These are phyloP conservation scores for Acephala macrosclerotiorum DNA, from an alignment of 2,329 filamentous ascomycete genomes.

Conservation along the genomic window DNA sequence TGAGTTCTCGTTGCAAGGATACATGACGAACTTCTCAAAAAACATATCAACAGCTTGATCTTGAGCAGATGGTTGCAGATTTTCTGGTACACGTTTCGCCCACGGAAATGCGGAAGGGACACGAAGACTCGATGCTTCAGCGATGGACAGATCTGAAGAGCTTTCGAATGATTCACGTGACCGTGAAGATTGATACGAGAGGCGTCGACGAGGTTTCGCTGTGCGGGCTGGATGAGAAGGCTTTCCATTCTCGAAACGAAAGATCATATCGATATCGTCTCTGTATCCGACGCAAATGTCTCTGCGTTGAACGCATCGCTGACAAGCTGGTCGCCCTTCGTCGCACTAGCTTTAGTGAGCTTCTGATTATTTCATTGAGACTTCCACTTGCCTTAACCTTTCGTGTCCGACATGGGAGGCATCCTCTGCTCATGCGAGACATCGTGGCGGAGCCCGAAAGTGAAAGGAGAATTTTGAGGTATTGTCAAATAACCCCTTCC, in stretches of 20 bases:
- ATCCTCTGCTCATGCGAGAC: slow-evolving; percentile 11
- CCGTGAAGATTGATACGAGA: slow-evolving; percentile 17
- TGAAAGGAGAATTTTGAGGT: too few relatives aligned
- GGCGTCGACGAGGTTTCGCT: not conserved
- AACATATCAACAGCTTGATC: slow-evolving; percentile 45
- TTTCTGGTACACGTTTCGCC: slow-evolving; percentile 34
- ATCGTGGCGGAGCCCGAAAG: not conserved
- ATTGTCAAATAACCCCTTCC: too few relatives aligned
- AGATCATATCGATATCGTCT: slow-evolving; percentile 48
- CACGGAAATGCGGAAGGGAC: slow-evolving; percentile 27
- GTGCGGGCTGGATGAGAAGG: slow-evolving; percentile 22
- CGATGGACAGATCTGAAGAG: not conserved
- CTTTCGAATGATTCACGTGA: slow-evolving; percentile 13
- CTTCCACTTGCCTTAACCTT: not conserved
- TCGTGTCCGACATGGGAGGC: slow-evolving; percentile 4
- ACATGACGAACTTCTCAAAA: slow-evolving; percentile 49
- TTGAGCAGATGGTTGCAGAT: slow-evolving; percentile 31
- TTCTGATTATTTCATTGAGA: not conserved
- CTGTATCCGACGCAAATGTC: slow-evolving; percentile 50
- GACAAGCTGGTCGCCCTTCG: slow-evolving; percentile 46
- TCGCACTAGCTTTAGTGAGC: slow-evolving; percentile 41
- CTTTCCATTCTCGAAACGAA: slow-evolving; percentile 47
- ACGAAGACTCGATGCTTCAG: not conserved
- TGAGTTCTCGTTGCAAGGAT: slow-evolving; percentile 47
- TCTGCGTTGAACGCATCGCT: slow-evolving; percentile 47